Percentiles rank a stretch among this genome's conserved stretches.
Evolutionary conservation across 2,329 filamentous ascomycete genomes (phyloP).

Genomic region (Nannizziopsis barbatae): DNA sequence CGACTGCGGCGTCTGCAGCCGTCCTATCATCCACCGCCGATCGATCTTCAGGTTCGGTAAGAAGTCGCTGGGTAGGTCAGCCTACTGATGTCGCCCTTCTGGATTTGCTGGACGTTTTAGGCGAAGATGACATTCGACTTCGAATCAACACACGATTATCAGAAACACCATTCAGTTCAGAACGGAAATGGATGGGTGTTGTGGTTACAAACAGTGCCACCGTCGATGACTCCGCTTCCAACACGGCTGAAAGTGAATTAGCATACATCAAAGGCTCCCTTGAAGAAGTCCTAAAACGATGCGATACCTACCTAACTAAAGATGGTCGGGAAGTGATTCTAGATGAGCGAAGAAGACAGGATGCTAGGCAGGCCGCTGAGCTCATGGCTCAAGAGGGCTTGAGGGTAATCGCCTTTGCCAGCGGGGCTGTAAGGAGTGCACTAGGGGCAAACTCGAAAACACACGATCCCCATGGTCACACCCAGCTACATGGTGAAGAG

Average conservation of each 20-base stretch:
- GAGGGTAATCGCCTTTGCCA: slow-evolving; percentile 85
- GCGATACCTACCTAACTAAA: slow-evolving; percentile 77
- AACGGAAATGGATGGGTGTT: slow-evolving; percentile 98
- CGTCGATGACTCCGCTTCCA: slow-evolving; percentile 39
- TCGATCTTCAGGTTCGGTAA: slow-evolving; percentile 47
- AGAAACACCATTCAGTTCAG: slow-evolving; percentile 92
- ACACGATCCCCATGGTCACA: slow-evolving; percentile 11
- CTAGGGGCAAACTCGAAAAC: slow-evolving; percentile 40
- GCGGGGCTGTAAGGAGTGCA: slow-evolving; percentile 53
- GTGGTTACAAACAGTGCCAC: slow-evolving; percentile 51
- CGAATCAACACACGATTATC: slow-evolving; percentile 68
- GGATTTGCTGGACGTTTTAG: slow-evolving; percentile 80
- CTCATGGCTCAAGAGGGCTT: slow-evolving; percentile 81
- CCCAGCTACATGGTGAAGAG: slow-evolving; percentile 49
- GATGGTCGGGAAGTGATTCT: slow-evolving; percentile 79
- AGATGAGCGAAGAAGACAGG: slow-evolving; percentile 61
- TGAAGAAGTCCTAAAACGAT: slow-evolving; percentile 73
- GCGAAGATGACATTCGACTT: slow-evolving; percentile 82
- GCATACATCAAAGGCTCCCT: slow-evolving; percentile 94
- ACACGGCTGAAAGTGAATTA: slow-evolving; percentile 54
- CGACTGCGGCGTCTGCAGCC: slow-evolving; percentile 60
- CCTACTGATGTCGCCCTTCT: slow-evolving; percentile 96
- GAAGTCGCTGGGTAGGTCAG: slow-evolving; percentile 90
- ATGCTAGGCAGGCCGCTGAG: slow-evolving; percentile 69
- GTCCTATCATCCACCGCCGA: slow-evolving; percentile 76